These are phyloP conservation scores for Helicocarpus griseus DNA, from an alignment of 2,329 filamentous ascomycete species.

Conservation along the genomic window DNA sequence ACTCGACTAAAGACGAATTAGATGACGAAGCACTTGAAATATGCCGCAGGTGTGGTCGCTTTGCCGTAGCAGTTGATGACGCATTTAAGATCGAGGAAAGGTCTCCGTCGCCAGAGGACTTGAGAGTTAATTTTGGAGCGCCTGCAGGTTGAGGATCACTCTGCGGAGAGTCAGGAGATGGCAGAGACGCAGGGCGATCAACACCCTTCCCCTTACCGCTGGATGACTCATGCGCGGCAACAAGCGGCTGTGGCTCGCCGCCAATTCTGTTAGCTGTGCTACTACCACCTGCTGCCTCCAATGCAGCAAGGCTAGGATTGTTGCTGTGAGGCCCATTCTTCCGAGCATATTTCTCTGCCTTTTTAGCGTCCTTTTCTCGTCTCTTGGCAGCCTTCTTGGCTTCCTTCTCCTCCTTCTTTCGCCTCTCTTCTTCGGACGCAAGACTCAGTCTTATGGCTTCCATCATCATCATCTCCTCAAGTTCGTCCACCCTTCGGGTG, in stretches of 20 bases:
- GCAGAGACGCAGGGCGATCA: slow-evolving; percentile 40
- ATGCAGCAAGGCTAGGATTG: slow-evolving; percentile 54
- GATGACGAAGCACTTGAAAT: slow-evolving; percentile 81
- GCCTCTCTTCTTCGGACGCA: slow-evolving; percentile 88
- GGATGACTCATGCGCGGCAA: slow-evolving; percentile 27
- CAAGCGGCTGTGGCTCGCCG: slow-evolving; percentile 29
- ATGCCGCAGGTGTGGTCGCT: slow-evolving; percentile 65
- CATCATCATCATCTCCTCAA: slow-evolving; percentile 98
- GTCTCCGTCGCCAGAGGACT: slow-evolving; percentile 13
- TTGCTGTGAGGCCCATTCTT: slow-evolving; percentile 47
- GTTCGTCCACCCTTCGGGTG: slow-evolving; percentile 65
- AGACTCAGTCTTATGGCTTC: slow-evolving; percentile 87
- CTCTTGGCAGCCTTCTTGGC: slow-evolving; percentile 74
- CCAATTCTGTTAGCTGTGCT: slow-evolving; percentile 26
- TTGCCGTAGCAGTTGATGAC: slow-evolving; percentile 42
- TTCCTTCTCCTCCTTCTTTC: slow-evolving; percentile 73
- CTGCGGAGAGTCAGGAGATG: slow-evolving; percentile 9
- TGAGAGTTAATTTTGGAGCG: slow-evolving; percentile 16
- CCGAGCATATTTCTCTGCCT: slow-evolving; percentile 57
- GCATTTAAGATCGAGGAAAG: slow-evolving; percentile 30
- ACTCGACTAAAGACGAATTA: slow-evolving; percentile 66
- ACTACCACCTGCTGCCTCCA: slow-evolving; percentile 37
- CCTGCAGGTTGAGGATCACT: slow-evolving; percentile 25
- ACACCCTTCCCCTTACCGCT: slow-evolving; percentile 60
- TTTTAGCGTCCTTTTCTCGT: slow-evolving; percentile 73